Conservation (phyloP, 139 green algal species). For the Chlorokybus atmophyticus region DNA sequence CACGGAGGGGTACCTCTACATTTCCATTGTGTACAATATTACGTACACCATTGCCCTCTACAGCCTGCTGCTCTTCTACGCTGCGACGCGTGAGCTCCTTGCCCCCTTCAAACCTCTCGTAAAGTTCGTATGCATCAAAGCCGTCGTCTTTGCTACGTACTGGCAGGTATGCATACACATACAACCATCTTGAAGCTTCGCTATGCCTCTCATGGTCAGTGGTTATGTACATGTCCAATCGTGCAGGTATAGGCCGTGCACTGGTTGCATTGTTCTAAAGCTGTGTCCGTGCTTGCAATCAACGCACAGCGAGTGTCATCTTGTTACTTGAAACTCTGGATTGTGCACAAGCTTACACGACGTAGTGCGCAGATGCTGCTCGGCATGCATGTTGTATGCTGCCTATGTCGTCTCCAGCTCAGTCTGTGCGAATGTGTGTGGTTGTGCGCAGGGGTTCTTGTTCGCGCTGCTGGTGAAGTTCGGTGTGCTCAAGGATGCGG, state of each 20-base stretch:
- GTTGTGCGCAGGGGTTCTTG: conserved; percentile 46
- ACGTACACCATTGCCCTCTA: conserved; percentile 83
- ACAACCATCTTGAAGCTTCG: no score
- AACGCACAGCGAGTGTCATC: no score
- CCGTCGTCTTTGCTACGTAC: conserved; percentile 92
- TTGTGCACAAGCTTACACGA: no score
- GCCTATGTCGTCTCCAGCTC: no score
- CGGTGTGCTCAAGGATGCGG: conserved; percentile 32
- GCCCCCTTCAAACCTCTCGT: conserved; percentile 77
- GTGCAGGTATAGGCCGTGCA: background rate
- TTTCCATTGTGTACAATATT: conserved; percentile 79
- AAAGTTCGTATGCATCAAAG: conserved; percentile 91
- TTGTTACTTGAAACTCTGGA: no score
- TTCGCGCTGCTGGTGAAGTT: conserved; percentile 44
- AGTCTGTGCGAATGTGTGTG: no score
- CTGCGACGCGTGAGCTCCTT: conserved; percentile 80
- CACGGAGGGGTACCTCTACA: conserved; percentile 29
- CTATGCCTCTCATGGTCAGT: no score
- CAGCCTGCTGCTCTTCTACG: conserved; percentile 85
- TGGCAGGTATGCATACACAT: conserved; percentile 52
- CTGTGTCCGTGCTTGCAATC: no score
- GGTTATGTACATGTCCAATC: background rate
- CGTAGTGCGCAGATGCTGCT: no score
- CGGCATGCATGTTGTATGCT: no score
- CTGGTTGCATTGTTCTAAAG: no score